Conservation (phyloP, 495 filamentous ascomycete species). For the Penicillium robsamsonii region DNA sequence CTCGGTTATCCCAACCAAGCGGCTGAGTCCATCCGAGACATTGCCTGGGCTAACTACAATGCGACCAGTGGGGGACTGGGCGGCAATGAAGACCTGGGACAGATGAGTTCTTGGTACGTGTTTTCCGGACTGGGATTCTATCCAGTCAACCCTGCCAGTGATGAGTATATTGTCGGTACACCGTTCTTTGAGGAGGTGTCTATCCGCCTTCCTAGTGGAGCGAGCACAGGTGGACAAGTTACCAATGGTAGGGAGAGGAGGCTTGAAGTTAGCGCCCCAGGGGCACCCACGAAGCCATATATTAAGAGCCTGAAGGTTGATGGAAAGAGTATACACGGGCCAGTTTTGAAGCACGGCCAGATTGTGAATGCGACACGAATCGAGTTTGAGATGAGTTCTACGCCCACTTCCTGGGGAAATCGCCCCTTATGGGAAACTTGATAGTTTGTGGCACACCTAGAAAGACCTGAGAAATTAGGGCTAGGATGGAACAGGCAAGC, state of each 20-base stretch:
- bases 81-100: slow-evolving; percentile 31
- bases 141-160: slow-evolving; percentile 29
- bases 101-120: slow-evolving; percentile 33
- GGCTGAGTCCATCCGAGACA: slow-evolving; percentile 20
- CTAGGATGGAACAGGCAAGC: background rate
- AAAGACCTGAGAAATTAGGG: background rate
- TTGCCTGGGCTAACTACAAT: slow-evolving; percentile 30
- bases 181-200: slow-evolving; percentile 28
- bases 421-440: slow-evolving; percentile 9
- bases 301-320: slow-evolving; percentile 20
- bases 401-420: slow-evolving; percentile 23
- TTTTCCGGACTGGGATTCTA: slow-evolving; percentile 31
- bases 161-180: slow-evolving; percentile 26
- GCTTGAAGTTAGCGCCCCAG: slow-evolving; percentile 22
- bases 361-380: slow-evolving; percentile 20
- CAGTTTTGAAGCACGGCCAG: slow-evolving; percentile 19
- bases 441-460: background rate
- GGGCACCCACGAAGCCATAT: slow-evolving; percentile 24
- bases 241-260: slow-evolving; percentile 10
- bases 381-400: slow-evolving; percentile 28
- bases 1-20: slow-evolving; percentile 23
- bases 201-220: slow-evolving; percentile 20
- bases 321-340: slow-evolving; percentile 12
- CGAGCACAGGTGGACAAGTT: slow-evolving; percentile 18
- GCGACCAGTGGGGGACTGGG: slow-evolving; percentile 29